phyloP scores from a whole-genome alignment of 108 stramenopile genomes.

The Phaeodactylum tricornutum region DNA sequence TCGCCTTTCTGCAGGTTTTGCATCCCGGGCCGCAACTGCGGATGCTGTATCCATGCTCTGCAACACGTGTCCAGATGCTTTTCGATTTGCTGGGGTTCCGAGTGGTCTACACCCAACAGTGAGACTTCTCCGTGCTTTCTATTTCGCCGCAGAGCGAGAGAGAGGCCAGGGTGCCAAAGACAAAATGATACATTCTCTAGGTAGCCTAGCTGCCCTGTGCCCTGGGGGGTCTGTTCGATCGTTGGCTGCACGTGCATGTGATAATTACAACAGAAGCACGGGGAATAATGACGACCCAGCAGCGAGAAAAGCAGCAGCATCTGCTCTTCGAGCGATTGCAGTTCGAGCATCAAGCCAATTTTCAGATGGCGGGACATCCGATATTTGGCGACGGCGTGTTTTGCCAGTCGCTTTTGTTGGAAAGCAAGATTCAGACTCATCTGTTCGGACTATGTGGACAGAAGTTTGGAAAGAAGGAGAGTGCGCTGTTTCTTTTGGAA shows the following conservation, averaged over 20 bases:
- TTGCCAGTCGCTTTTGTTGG: conserved; percentile 71
- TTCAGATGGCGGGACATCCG: conserved; percentile 54
- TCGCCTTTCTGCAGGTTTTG: conserved; percentile 52
- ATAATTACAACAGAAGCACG: conserved; percentile 55
- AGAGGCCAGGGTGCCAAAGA: conserved; percentile 45
- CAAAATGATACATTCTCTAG: conserved; percentile 51
- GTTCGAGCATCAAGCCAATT: conserved; percentile 61
- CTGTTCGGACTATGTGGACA: conserved; percentile 49
- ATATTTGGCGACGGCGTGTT: conserved; percentile 60
- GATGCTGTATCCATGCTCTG: conserved; percentile 62
- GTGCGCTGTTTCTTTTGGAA: too few relatives aligned
- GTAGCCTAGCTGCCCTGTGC: conserved; percentile 57
- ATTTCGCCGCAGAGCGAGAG: conserved; percentile 66
- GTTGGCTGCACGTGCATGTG: conserved; percentile 49
- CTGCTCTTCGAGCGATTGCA: conserved; percentile 64
- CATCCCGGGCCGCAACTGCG: conserved; percentile 72
- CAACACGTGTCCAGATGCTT: conserved; percentile 52
- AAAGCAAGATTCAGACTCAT: conserved; percentile 52
- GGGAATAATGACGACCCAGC: conserved; percentile 68
- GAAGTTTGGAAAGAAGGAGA: conserved; percentile 89
- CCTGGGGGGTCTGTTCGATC: conserved; percentile 63
- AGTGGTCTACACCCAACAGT: too few relatives aligned
- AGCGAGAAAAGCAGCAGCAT: conserved; percentile 53
- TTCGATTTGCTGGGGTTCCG: conserved; percentile 58
- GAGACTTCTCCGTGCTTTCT: conserved; percentile 70